Percentiles rank a stretch among this genome's conserved stretches.
Conservation (phyloP, 805 yeast genomes). For the Spathaspora gorwiae region DNA sequence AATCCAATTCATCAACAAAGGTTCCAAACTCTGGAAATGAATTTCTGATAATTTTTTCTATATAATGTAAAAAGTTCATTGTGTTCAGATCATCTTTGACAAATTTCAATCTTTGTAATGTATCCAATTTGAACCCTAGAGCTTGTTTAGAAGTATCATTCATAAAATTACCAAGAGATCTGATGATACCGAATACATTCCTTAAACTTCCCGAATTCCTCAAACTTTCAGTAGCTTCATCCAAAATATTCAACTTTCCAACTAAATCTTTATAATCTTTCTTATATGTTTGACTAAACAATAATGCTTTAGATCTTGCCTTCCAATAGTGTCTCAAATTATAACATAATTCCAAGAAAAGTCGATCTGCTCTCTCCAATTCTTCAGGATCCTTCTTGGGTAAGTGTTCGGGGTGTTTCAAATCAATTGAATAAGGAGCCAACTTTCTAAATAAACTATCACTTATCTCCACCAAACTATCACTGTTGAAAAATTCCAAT, state of each 20-base stretch:
- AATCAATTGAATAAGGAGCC: conserved; percentile 76
- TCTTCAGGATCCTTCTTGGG: conserved; percentile 68
- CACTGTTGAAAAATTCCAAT: conserved; percentile 77
- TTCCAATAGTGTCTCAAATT: conserved; percentile 89
- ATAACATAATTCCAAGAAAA: conserved; percentile 76
- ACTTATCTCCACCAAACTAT: conserved; percentile 72
- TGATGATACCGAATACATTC: conserved; percentile 73
- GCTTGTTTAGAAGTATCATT: conserved; percentile 91
- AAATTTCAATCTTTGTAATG: conserved; percentile 85
- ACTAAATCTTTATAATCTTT: conserved; percentile 74
- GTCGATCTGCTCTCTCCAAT: conserved; percentile 80
- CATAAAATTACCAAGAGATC: conserved; percentile 95
- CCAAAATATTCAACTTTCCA: conserved; percentile 62
- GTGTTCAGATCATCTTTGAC: conserved; percentile 86
- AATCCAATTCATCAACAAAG: conserved; percentile 69
- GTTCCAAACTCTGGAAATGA: conserved; percentile 74
- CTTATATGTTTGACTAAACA: conserved; percentile 64
- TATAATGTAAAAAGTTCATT: conserved; percentile 86
- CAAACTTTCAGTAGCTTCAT: conserved; percentile 66
- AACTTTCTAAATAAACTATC: conserved; percentile 65
- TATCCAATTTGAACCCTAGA: conserved; percentile 82
- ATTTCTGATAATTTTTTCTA: conserved; percentile 81
- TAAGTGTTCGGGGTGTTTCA: conserved; percentile 40
- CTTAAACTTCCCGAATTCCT: conserved; percentile 63
- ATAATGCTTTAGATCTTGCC: conserved; percentile 80